phyloP scores from a whole-genome alignment of 345 rosid species.

The Populus deltoides region DNA sequence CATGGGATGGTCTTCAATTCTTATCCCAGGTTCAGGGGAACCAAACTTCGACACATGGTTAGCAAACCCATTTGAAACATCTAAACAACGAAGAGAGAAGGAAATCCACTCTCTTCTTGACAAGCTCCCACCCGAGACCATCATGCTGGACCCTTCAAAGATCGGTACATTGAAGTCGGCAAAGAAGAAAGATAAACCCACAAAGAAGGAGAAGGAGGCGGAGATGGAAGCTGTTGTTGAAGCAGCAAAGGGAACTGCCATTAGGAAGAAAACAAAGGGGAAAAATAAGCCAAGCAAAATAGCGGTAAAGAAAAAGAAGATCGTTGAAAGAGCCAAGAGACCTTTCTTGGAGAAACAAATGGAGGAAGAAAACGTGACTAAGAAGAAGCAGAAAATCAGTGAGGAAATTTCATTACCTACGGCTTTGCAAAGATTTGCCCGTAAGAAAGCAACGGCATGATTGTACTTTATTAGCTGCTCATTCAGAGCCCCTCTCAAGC shows the following conservation, averaged over 20 bases:
- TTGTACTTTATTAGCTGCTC: not conserved
- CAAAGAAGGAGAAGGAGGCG: conserved; percentile 50
- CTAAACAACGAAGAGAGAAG: conserved; percentile 86
- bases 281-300: conserved; percentile 72
- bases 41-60: conserved; percentile 94
- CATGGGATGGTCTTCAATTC: conserved; percentile 89
- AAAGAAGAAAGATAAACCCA: conserved; percentile 57
- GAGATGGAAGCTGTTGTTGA: conserved; percentile 71
- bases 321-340: conserved; percentile 50
- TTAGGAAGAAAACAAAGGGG: conserved; percentile 84
- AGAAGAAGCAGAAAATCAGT: conserved; percentile 56
- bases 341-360: conserved; percentile 61
- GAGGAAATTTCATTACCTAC: conserved; percentile 49
- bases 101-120: conserved; percentile 78
- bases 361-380: conserved; percentile 22
- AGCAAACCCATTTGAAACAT: conserved; percentile 85
- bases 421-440: conserved; percentile 57
- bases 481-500: not conserved
- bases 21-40: conserved; percentile 89
- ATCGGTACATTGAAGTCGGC: conserved; percentile 61
- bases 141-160: conserved; percentile 85
- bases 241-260: conserved; percentile 41
- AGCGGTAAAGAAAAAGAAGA: conserved; percentile 60
- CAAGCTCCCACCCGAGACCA: conserved; percentile 91
- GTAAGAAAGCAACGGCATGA: conserved; percentile 24